Evolutionary conservation across 1,139 yeast genomes (phyloP).

Genomic region (Lodderomyces margitis): DNA sequence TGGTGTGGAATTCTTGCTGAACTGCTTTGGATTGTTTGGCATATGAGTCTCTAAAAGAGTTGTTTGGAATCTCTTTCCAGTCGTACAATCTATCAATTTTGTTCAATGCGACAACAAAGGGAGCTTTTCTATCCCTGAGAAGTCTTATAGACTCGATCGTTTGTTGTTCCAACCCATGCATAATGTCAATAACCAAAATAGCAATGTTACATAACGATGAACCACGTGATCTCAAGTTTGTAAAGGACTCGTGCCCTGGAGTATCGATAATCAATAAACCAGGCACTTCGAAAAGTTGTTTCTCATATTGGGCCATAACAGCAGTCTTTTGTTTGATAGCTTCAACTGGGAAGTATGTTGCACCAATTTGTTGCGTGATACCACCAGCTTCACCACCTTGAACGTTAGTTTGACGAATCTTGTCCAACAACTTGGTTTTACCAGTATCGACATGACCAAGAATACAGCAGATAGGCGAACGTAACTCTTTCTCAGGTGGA

Average conservation of each 20-base stretch:
- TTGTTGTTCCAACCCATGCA: slow-evolving; percentile 99
- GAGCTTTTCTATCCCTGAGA: slow-evolving; percentile 95
- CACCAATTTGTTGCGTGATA: slow-evolving; percentile 99
- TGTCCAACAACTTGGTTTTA: slow-evolving; percentile 93
- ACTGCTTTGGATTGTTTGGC: slow-evolving; percentile 80
- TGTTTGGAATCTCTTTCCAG: slow-evolving; percentile 88
- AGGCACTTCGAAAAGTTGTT: slow-evolving; percentile 88
- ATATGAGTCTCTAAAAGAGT: slow-evolving; percentile 92
- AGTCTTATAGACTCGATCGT: slow-evolving; percentile 90
- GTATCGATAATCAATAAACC: slow-evolving; percentile 96
- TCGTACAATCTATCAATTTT: slow-evolving; percentile 96
- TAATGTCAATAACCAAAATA: slow-evolving; percentile 93
- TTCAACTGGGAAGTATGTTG: slow-evolving; percentile 97
- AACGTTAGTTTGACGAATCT: slow-evolving; percentile 96
- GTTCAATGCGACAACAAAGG: slow-evolving; percentile 93
- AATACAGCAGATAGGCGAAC: slow-evolving; percentile 99
- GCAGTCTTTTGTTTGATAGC: slow-evolving; percentile 89
- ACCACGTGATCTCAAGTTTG: slow-evolving; percentile 97
- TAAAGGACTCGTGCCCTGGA: slow-evolving; percentile 99
- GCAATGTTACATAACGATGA: slow-evolving; percentile 99
- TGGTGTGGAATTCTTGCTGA: slow-evolving; percentile 86
- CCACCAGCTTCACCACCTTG: slow-evolving; percentile 99
- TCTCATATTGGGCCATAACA: slow-evolving; percentile 85
- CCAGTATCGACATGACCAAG: slow-evolving; percentile 99
- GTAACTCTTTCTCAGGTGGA: slow-evolving; percentile 52